A percentile compares a stretch with the other conserved stretches of the same genome.
Conservation (phyloP, 371 early-diverging fungal genomes). For the Dinochytrium kinnereticum region DNA sequence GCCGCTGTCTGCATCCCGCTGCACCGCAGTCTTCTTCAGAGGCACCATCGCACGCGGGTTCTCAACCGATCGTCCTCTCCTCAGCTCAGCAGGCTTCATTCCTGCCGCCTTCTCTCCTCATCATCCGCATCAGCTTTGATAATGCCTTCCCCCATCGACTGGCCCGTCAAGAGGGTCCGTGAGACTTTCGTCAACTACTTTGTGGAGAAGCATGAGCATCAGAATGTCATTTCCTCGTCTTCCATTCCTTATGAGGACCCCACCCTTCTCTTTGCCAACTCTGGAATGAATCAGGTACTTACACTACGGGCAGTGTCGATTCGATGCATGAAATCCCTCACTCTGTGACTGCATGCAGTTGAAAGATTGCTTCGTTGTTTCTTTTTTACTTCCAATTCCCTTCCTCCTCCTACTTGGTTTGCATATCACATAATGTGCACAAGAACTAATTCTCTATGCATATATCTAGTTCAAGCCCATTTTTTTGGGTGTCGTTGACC, state of each 20-base stretch:
- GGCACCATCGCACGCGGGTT: no score
- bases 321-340: neutral
- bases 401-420: no score
- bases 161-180: slow-evolving; percentile 87
- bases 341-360: neutral
- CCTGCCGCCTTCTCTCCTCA: no score
- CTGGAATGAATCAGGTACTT: slow-evolving; percentile 96
- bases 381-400: neutral
- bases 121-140: no score
- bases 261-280: slow-evolving; percentile 98
- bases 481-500: slow-evolving; percentile 96
- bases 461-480: slow-evolving; percentile 91
- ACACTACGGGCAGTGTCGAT: slow-evolving; percentile 15
- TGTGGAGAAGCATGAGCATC: slow-evolving; percentile 76
- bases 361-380: neutral
- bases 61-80: no score
- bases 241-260: slow-evolving; percentile 98
- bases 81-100: no score
- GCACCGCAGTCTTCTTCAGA: no score
- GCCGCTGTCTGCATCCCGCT: no score
- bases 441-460: no score
- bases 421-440: no score
- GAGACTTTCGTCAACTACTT: slow-evolving; percentile 93
- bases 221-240: slow-evolving; percentile 85
- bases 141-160: slow-evolving; percentile 43